A percentile compares a stretch with the other conserved stretches of the same genome.
These are phyloP conservation scores for Cryptococcus wingfieldii DNA, from an alignment of 1,284 basidiomycete genomes.

Conservation along the genomic window DNA sequence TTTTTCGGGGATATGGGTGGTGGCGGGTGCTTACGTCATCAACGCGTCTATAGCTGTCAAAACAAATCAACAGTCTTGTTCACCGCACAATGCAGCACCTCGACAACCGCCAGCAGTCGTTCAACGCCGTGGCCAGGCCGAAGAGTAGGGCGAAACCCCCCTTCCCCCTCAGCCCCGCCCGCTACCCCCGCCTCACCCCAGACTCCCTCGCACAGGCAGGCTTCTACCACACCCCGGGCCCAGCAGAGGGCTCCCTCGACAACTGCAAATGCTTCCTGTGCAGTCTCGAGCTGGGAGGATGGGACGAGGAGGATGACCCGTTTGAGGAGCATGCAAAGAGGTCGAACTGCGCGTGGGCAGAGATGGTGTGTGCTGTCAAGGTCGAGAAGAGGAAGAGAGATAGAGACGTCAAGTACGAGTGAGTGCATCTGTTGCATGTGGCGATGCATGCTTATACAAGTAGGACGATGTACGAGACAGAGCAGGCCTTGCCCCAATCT, in stretches of 20 bases:
- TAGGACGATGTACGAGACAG: slow-evolving; percentile 59
- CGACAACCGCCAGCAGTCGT: slow-evolving; percentile 36
- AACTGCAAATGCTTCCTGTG: slow-evolving; percentile 65
- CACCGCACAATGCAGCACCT: slow-evolving; percentile 32
- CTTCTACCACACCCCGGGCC: slow-evolving; percentile 59
- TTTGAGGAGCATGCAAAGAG: slow-evolving; percentile 64
- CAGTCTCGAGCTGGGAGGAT: slow-evolving; percentile 67
- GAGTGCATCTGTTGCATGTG: background rate
- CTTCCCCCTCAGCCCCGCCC: slow-evolving; percentile 35
- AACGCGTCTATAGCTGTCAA: background rate
- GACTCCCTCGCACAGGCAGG: slow-evolving; percentile 70
- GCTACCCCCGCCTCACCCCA: slow-evolving; percentile 58
- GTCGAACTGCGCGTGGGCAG: slow-evolving; percentile 71
- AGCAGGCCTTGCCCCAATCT: slow-evolving; percentile 60
- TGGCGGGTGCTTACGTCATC: slow-evolving; percentile 8
- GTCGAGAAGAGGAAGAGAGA: slow-evolving; percentile 29
- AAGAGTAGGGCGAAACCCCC: slow-evolving; percentile 31
- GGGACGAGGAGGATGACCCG: slow-evolving; percentile 75
- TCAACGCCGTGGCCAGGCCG: slow-evolving; percentile 26
- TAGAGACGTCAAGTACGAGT: slow-evolving; percentile 9
- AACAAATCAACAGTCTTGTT: background rate
- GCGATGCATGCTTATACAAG: background rate
- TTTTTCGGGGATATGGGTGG: slow-evolving; percentile 8
- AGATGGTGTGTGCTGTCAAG: slow-evolving; percentile 62
- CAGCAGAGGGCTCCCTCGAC: slow-evolving; percentile 19